Percentiles rank a stretch among this genome's conserved stretches.
Conservation (phyloP, 305 asterid species). For the Stenogyne calaminthoides region DNA sequence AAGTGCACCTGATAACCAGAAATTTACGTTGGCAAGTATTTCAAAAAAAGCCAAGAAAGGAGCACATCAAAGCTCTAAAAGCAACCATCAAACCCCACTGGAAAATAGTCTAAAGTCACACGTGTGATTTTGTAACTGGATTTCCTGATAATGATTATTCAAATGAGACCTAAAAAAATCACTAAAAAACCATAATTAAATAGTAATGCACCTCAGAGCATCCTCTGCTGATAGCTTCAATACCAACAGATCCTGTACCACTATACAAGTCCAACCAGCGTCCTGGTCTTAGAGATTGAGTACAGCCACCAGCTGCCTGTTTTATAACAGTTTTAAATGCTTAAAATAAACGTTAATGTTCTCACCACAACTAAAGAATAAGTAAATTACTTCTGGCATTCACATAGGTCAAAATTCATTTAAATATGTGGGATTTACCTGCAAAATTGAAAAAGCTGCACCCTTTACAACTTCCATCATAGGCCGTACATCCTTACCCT, state of each 20-base stretch:
- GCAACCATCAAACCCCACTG: neutral
- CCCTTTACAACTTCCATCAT: conserved; percentile 99
- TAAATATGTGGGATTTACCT: conserved; percentile 47
- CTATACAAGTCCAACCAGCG: conserved; percentile 98
- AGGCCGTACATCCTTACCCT: conserved; percentile 96
- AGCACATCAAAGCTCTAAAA: conserved; percentile 14
- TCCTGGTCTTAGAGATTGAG: conserved; percentile 87
- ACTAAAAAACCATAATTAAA: neutral
- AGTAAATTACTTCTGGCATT: neutral
- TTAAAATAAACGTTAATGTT: too few relatives aligned
- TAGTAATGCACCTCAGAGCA: conserved; percentile 51
- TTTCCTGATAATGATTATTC: neutral
- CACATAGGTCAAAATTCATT: conserved; percentile 16
- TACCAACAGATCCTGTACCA: conserved; percentile 99
- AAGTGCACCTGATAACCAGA: conserved; percentile 72
- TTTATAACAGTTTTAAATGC: conserved; percentile 17
- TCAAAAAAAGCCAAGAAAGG: conserved; percentile 18
- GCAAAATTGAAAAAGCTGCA: conserved; percentile 90
- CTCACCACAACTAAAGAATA: conserved; percentile 16
- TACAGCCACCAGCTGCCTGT: conserved; percentile 64
- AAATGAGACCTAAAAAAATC: too few relatives aligned
- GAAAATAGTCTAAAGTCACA: neutral
- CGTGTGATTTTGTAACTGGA: neutral
- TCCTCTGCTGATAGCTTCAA: conserved; percentile 92
- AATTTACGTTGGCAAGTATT: conserved; percentile 25